Conservation (phyloP, 345 rosid genomes). For the Citropsis articulata region DNA sequence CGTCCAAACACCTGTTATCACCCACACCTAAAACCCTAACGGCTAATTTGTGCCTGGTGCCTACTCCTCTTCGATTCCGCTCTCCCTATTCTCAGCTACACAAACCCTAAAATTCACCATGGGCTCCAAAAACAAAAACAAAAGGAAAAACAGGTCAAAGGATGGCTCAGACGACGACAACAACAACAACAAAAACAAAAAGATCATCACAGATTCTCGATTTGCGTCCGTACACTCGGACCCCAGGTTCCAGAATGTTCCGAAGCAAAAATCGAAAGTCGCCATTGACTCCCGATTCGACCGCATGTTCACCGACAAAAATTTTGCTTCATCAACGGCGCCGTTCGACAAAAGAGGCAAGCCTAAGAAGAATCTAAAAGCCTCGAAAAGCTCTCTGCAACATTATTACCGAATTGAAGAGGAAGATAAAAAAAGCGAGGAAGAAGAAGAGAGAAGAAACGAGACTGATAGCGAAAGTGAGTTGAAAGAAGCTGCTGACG, state of each 20-base stretch:
- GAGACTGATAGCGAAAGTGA: conserved; percentile 16
- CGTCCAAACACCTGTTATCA: conserved; percentile 5
- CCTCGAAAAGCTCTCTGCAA: conserved; percentile 38
- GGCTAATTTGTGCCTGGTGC: no score
- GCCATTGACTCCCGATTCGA: conserved; percentile 72
- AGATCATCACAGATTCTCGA: conserved; percentile 59
- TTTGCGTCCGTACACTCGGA: conserved; percentile 68
- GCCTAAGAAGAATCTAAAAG: conserved; percentile 40
- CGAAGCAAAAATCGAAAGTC: conserved; percentile 62
- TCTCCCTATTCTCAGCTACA: not conserved
- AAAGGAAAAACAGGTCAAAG: conserved; percentile 11
- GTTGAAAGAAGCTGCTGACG: conserved; percentile 12
- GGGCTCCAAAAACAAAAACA: conserved; percentile 35
- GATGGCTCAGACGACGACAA: not conserved
- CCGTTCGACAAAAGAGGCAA: conserved; percentile 80
- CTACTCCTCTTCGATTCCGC: not conserved
- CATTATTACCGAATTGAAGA: conserved; percentile 63
- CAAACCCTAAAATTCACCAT: conserved; percentile 12
- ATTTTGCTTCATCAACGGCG: conserved; percentile 52
- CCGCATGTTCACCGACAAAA: conserved; percentile 54
- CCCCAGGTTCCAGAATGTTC: conserved; percentile 80
- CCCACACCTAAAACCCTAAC: conserved; percentile 14
- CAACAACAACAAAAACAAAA: not conserved
- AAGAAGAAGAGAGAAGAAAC: conserved; percentile 29
- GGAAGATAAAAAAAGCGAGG: conserved; percentile 14